Conservation (phyloP, 768 basidiomycete species). For the Cantharellus anzutake region DNA sequence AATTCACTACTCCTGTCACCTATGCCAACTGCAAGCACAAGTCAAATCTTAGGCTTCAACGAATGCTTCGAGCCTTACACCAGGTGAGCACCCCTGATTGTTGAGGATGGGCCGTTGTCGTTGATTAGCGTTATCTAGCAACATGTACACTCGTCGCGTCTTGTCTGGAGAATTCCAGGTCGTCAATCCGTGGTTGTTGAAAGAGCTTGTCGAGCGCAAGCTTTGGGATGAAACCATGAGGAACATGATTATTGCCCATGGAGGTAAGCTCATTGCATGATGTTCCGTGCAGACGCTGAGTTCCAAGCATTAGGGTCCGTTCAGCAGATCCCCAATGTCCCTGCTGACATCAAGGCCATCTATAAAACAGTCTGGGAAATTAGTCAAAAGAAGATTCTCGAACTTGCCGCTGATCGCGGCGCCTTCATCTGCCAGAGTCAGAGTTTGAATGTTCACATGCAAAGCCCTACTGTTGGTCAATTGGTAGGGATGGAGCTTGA, state of each 20-base stretch:
- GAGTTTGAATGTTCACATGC: conserved; percentile 83
- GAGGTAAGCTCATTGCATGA: conserved; percentile 26
- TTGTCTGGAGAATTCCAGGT: conserved; percentile 99
- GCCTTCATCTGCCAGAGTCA: conserved; percentile 97
- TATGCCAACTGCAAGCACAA: conserved; percentile 99
- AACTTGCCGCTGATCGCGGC: conserved; percentile 96
- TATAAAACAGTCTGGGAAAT: conserved; percentile 99
- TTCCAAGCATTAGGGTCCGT: conserved; percentile 27
- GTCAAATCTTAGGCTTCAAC: conserved; percentile 95
- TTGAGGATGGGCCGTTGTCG: background rate
- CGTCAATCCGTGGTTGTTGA: conserved; percentile 97
- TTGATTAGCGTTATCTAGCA: conserved; percentile 29
- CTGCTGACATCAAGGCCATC: conserved; percentile 84
- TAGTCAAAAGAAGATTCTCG: conserved; percentile 93
- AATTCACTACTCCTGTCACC: conserved; percentile 86
- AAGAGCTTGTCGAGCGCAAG: conserved; percentile 85
- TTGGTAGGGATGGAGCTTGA: conserved; percentile 23
- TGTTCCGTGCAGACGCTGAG: background rate
- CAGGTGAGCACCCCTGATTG: conserved; percentile 26
- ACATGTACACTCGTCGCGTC: conserved; percentile 97
- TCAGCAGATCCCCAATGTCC: conserved; percentile 76
- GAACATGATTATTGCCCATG: conserved; percentile 96
- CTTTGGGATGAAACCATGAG: conserved; percentile 99
- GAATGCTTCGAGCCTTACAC: conserved; percentile 99
- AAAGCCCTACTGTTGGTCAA: conserved; percentile 76